phyloP scores from a whole-genome alignment of 2,329 filamentous ascomycete genomes.

The Ciborinia camelliae region DNA sequence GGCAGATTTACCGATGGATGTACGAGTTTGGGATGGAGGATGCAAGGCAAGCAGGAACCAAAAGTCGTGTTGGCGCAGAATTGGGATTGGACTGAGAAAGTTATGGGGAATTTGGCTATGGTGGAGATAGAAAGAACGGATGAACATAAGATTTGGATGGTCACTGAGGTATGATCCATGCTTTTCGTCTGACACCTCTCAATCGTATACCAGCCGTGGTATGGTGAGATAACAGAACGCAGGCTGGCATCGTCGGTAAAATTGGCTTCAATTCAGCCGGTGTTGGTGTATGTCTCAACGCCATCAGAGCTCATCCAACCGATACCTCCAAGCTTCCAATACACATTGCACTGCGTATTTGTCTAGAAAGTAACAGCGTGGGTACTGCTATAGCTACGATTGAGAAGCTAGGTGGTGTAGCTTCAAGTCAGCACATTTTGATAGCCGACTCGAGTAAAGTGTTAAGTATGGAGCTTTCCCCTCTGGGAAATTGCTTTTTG shows the following conservation, averaged over 20 bases:
- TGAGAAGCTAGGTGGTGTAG: constrained; percentile 49
- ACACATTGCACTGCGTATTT: constrained; percentile 53
- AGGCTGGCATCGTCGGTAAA: constrained; percentile 39
- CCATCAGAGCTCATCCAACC: constrained; percentile 50
- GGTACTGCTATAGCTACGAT: constrained; percentile 46
- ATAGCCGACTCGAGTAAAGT: constrained; percentile 44
- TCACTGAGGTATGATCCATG: constrained; percentile 16
- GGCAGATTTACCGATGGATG: not conserved
- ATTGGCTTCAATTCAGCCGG: constrained; percentile 54
- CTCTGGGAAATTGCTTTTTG: constrained; percentile 33
- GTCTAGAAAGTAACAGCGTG: constrained; percentile 46
- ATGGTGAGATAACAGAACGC: constrained; percentile 7
- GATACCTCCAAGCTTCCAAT: constrained; percentile 47
- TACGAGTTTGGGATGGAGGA: constrained; percentile 6
- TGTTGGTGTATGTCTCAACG: constrained; percentile 55
- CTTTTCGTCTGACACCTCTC: not conserved
- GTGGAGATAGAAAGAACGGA: constrained; percentile 16
- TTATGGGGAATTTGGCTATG: constrained; percentile 25
- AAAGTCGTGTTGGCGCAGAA: constrained; percentile 28
- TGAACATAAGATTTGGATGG: not conserved
- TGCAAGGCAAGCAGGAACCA: constrained; percentile 14
- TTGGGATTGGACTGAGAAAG: constrained; percentile 31
- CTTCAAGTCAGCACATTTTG: constrained; percentile 51
- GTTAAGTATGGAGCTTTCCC: constrained; percentile 47
- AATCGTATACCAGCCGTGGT: not conserved